Percentiles rank a stretch among this genome's conserved stretches.
Conservation (phyloP, 2,329 filamentous ascomycete genomes). For the Botrytis squamosa region DNA sequence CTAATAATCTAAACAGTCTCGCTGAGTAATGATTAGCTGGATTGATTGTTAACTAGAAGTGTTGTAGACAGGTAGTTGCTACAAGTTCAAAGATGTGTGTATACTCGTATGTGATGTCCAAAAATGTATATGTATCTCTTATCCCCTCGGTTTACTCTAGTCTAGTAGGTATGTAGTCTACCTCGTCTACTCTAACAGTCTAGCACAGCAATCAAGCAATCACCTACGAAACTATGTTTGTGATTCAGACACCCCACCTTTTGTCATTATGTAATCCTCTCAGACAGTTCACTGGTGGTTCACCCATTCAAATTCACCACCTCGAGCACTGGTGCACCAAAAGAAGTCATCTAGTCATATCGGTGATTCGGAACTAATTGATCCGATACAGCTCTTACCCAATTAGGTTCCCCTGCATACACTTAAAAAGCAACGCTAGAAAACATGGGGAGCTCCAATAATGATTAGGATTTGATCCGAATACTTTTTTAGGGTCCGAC, state of each 20-base stretch:
- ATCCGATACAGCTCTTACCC: background rate
- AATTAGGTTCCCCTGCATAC: background rate
- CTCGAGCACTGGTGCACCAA: background rate
- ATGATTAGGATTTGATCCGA: slow-evolving; percentile 8
- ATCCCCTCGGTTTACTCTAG: background rate
- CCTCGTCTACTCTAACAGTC: background rate
- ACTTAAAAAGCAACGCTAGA: background rate
- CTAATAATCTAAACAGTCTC: background rate
- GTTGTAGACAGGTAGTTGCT: background rate
- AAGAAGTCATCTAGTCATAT: background rate
- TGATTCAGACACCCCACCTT: background rate
- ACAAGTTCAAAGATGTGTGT: background rate
- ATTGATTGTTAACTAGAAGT: background rate
- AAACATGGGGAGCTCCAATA: slow-evolving; percentile 15
- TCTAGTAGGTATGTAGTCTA: background rate
- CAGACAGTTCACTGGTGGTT: background rate
- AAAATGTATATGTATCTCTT: background rate
- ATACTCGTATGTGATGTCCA: background rate
- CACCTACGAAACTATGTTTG: background rate
- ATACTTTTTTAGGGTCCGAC: background rate
- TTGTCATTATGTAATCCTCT: background rate
- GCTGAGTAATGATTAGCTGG: background rate
- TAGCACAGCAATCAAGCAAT: background rate
- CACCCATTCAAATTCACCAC: background rate
- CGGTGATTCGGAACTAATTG: background rate